Evolutionary conservation across 2,329 filamentous ascomycete genomes (phyloP).

Genomic region (Pseudogymnoascus sp.): DNA sequence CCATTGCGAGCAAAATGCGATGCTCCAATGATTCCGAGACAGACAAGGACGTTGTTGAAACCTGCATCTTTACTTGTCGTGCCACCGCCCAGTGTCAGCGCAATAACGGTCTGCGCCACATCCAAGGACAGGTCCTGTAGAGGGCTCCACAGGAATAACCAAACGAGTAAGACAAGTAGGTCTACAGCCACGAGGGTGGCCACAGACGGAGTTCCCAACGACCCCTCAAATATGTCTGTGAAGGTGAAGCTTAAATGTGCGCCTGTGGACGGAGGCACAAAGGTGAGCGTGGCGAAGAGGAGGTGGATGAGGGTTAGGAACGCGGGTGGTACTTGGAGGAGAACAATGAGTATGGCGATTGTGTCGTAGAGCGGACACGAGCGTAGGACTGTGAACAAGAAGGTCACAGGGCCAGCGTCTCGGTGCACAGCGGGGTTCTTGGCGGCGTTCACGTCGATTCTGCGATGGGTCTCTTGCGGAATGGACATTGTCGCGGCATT

Average conservation of each 20-base stretch:
- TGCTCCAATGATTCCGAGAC: slow-evolving; percentile 53
- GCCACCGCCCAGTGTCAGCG: slow-evolving; percentile 79
- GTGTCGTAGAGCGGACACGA: slow-evolving; percentile 90
- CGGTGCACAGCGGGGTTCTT: slow-evolving; percentile 61
- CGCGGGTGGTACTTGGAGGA: slow-evolving; percentile 84
- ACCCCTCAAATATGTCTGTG: slow-evolving; percentile 84
- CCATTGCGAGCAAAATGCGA: slow-evolving; percentile 25
- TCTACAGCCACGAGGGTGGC: slow-evolving; percentile 80
- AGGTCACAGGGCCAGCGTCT: slow-evolving; percentile 62
- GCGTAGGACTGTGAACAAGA: slow-evolving; percentile 77
- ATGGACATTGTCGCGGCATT: slow-evolving; percentile 32
- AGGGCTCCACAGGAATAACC: slow-evolving; percentile 80
- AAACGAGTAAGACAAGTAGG: slow-evolving; percentile 70
- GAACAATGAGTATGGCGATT: slow-evolving; percentile 89
- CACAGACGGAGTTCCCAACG: slow-evolving; percentile 75
- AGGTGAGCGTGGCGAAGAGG: slow-evolving; percentile 85
- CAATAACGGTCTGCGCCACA: slow-evolving; percentile 86
- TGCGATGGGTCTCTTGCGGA: slow-evolving; percentile 46
- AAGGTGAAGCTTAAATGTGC: slow-evolving; percentile 64
- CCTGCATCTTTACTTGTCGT: slow-evolving; percentile 59
- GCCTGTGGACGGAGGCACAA: slow-evolving; percentile 75
- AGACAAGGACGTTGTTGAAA: slow-evolving; percentile 62
- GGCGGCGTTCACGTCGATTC: slow-evolving; percentile 61
- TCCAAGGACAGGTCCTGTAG: slow-evolving; percentile 84
- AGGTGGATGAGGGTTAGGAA: slow-evolving; percentile 84